Evolutionary conservation across 2,329 filamentous ascomycete genomes (phyloP), one percentile per base, ranked within the genome.

Genomic region (Pseudocercospora ulei): DNA sequence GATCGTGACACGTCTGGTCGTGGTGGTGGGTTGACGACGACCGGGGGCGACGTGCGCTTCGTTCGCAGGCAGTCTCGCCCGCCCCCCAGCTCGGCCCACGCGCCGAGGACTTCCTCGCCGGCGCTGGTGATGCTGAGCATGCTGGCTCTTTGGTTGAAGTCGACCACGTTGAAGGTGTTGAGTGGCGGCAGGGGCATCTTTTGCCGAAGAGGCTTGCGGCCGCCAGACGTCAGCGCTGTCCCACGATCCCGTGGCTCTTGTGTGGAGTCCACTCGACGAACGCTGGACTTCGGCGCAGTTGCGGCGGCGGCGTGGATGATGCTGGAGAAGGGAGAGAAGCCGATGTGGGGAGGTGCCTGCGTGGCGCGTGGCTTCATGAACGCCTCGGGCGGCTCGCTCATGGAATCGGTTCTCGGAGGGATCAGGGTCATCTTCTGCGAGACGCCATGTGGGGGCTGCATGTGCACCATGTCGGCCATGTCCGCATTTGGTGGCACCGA

Each of bases 81-180:
- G 9, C 65, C 65, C 5, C 66, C 66, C 14, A 69, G 44, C 39
- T 61, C 65, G 7, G 62, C 62, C 65, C 65, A 69, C 9, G 65
- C 65, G 38, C 63, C 64, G 17, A 68, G 50, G 5, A 69, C 62
- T 45, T 69, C 66, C 19, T 67, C 65, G 26, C 62, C 63, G 3
- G 66, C 64, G 41, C 64, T 66, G 30, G 57, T 55, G 29, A 50
- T 48, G 31, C 51, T 51, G 9, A 50, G 28, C 29, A 59, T 37
- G 35, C 49, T 55, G 11, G 45, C 41, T 17, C 41, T 17, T 11
- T 36, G 18, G 13, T 47, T 39, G 12, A 39, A 17, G 11, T 43
- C 25, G 11, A 36, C 24, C n/a, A n/a, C 11, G 16, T 49, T 39
- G 22, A 45, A 38, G 9, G 43, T 47, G 25, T 45, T 41, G n/a